Base-by-base conservation (phyloP, 306 rosid species). In the Nissolia schottii region DNA sequence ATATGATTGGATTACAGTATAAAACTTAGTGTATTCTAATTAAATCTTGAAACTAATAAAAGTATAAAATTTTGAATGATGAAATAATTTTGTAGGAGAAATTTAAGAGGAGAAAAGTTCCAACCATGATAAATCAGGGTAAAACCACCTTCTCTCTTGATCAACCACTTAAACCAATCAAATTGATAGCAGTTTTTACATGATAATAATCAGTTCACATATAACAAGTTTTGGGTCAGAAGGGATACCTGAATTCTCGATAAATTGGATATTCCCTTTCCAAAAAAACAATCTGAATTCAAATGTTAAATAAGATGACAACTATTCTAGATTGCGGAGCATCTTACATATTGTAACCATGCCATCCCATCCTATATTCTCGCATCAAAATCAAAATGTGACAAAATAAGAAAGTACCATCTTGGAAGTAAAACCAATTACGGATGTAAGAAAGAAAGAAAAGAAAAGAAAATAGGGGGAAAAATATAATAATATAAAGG, bases 271-370 rank as follows among this genome's bases (percentile, higher is more conserved):
- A 49, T 59, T 37, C 1, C 16, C 20, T 18, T 69, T 65, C 6
- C 25, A 77, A 48, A 35, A 25, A n/a, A n/a, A n/a, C n/a, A n/a
- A 0, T 25, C 4, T 3, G 14, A 70, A 31, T 5, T 51, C 65
- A 61, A 56, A 61, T 77, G 71, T 28, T 58, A 12, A 51, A 38
- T 13, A 51, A 66, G 34, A 66, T 29, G 72, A 55, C 60, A 75
- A 56, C 25, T 16, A 43, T 24, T 69, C 68, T 16, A 24, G 34
- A 48, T 25, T 48, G 19, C 53, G 64, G 77, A 54, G 77, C 56
- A 77, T 38, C 81, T 69, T 69, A 37, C 49, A 51, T 15, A 48
- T 23, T 62, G 49, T 70, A 48, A 12, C 45, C 48, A 49, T 79
- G 14, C 11, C 58, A 14, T 31, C 28, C 57, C 54, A 71, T 25